These are phyloP conservation scores for Cadophora luteo-olivacea DNA, from an alignment of 2,329 filamentous ascomycete genomes.

Conservation along the genomic window DNA sequence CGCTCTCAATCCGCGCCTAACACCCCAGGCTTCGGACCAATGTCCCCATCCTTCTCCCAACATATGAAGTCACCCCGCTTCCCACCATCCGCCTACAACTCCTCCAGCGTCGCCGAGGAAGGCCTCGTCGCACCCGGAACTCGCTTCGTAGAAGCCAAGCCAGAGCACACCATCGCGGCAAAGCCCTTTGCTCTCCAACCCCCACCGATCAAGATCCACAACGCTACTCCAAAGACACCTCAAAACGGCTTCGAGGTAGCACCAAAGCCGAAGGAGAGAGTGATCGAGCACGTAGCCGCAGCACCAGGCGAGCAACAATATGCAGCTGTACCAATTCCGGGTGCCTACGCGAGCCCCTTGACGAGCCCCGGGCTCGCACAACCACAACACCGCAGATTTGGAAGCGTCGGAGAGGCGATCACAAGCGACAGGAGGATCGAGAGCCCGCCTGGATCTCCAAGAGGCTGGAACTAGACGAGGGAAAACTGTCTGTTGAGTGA, in stretches of 20 bases:
- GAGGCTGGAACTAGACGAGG: slow-evolving; percentile 36
- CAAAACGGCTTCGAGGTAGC: slow-evolving; percentile 67
- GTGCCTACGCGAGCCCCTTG: slow-evolving; percentile 71
- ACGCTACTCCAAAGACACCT: slow-evolving; percentile 73
- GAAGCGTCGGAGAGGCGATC: slow-evolving; percentile 41
- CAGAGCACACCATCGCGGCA: slow-evolving; percentile 61
- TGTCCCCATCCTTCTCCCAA: slow-evolving; percentile 59
- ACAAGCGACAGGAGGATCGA: slow-evolving; percentile 42
- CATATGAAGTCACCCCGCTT: slow-evolving; percentile 58
- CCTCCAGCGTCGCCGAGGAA: slow-evolving; percentile 60
- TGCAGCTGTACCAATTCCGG: slow-evolving; percentile 86
- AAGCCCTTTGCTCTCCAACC: slow-evolving; percentile 86
- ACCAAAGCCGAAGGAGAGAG: slow-evolving; percentile 42
- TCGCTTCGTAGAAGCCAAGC: slow-evolving; percentile 66
- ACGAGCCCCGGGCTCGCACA: slow-evolving; percentile 54
- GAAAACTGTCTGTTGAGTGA: background rate
- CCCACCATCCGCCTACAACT: slow-evolving; percentile 61
- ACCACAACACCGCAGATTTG: slow-evolving; percentile 45
- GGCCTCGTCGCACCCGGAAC: slow-evolving; percentile 47
- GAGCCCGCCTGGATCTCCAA: slow-evolving; percentile 43
- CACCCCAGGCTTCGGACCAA: slow-evolving; percentile 85
- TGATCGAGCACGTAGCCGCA: slow-evolving; percentile 69
- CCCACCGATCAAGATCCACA: slow-evolving; percentile 79
- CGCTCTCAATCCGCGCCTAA: slow-evolving; percentile 90
- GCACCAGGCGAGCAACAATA: slow-evolving; percentile 85